Conservation (phyloP, 2,329 filamentous ascomycete species). For the Talaromyces piceae region DNA sequence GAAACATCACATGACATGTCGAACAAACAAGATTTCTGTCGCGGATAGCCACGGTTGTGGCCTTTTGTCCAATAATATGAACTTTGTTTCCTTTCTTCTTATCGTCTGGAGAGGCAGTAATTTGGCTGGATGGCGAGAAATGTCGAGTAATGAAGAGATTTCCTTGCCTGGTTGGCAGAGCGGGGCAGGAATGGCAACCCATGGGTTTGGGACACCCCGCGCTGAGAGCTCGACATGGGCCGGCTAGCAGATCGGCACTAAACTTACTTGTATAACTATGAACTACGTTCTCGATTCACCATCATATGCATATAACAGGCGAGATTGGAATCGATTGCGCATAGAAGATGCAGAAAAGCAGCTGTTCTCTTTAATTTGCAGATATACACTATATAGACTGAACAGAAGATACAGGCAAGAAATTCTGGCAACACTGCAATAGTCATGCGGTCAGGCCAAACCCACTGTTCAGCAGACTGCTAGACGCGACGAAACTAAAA, state of each 20-base stretch:
- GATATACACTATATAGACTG: no score
- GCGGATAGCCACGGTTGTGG: neutral
- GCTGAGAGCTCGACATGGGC: no score
- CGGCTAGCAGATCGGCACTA: no score
- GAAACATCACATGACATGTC: neutral
- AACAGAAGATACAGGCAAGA: no score
- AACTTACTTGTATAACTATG: no score
- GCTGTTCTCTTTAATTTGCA: no score
- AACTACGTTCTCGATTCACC: no score
- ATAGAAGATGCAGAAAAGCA: no score
- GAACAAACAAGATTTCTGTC: neutral
- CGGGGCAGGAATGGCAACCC: neutral
- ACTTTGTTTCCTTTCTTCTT: neutral
- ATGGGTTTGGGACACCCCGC: no score
- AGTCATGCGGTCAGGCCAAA: conserved; percentile 20
- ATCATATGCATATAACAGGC: no score
- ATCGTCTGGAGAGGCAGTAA: neutral
- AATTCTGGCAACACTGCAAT: neutral
- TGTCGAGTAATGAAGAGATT: neutral
- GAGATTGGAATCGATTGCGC: no score
- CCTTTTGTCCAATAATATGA: no score
- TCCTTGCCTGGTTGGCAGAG: neutral
- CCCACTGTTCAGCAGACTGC: conserved; percentile 38
- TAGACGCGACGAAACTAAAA: conserved; percentile 43
- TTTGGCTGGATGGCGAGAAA: neutral